Base-by-base conservation (phyloP, 1,284 basidiomycete species). In the Gomphus sp. region DNA sequence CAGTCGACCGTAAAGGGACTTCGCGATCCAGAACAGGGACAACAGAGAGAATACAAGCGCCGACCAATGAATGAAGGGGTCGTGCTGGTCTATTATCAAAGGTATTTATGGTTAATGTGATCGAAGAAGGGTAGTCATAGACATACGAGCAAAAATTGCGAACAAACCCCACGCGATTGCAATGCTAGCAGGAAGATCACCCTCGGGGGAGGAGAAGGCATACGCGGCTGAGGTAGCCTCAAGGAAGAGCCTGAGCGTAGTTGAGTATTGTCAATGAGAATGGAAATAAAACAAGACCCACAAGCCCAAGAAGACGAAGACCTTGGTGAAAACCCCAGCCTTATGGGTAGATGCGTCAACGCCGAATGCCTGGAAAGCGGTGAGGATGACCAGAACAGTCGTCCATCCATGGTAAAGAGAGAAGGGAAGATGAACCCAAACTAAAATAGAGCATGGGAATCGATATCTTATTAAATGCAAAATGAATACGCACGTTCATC, bases 331-430 rank as follows among this genome's bases (percentile, higher is more conserved):
- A 61, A 94, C 74, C 31, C 93, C 93, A 1, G 92, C 85, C 47
- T 72, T 72, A 64, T 88, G 76, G 53, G 71, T 72, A 64, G 77
- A 67, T 0, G 89, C 83, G 70, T 94, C 80, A 61, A 86, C 84
- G 63, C 94, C 94, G 67, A 96, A 96, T 0, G 93, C 93, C 70
- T 94, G 87, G 71, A 98, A 97, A 3, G 82, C 87, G 51, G 91
- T 89, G 62, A 97, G 76, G 62, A 97, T 79, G 64, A 96, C 89
- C 60, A 97, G 82, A 55, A 97, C 88, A 53, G 92, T 93, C 14
- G 91, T 93, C 89, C 93, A 96, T 54, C 94, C 94, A 69, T 97
- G 94, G 76, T 89, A 97, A 58, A 95, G 82, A 9, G 91, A 93
- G 80, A 95, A 94, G 9, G 93, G 93, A 14, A 91, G 81, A 68